phyloP scores from a whole-genome alignment of 176 grass and related monocot species.

The Eleusine indica region DNA sequence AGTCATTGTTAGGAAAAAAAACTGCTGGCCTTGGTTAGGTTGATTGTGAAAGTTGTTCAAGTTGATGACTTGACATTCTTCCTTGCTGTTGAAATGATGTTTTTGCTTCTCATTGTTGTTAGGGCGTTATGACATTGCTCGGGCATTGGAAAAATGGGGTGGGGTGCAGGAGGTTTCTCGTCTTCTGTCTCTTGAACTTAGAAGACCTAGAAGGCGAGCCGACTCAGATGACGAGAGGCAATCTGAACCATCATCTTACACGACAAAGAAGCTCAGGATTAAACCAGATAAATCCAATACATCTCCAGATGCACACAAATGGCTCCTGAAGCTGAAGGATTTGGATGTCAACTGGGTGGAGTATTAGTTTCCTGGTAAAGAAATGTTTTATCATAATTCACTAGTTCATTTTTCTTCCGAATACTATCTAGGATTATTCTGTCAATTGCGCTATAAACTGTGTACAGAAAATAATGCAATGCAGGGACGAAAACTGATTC shows the following conservation, averaged over 20 bases:
- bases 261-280: slow-evolving; percentile 21
- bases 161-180: slow-evolving; percentile 88
- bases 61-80: not conserved
- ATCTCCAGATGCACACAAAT: slow-evolving; percentile 53
- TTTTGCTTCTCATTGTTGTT: slow-evolving; percentile 6
- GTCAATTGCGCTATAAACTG: not conserved
- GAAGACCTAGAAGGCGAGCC: slow-evolving; percentile 51
- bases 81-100: slow-evolving; percentile 13
- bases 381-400: not conserved
- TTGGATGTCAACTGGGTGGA: slow-evolving; percentile 80
- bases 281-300: slow-evolving; percentile 41
- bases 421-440: not conserved
- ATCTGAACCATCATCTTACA: slow-evolving; percentile 31
- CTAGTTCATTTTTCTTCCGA: not conserved
- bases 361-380: slow-evolving; percentile 8
- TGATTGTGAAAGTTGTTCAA: not conserved
- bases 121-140: slow-evolving; percentile 94
- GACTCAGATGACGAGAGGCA: slow-evolving; percentile 41
- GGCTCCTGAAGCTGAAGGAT: slow-evolving; percentile 81
- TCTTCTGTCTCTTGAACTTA: slow-evolving; percentile 71
- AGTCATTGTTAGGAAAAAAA: not conserved
- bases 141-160: slow-evolving; percentile 95
- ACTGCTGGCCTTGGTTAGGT: not conserved
- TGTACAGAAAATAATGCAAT: slow-evolving; percentile 6
- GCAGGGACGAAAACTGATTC: not conserved